Base-by-base conservation (phyloP, 257 asterid genomes). In the Linderniella brevidens region DNA sequence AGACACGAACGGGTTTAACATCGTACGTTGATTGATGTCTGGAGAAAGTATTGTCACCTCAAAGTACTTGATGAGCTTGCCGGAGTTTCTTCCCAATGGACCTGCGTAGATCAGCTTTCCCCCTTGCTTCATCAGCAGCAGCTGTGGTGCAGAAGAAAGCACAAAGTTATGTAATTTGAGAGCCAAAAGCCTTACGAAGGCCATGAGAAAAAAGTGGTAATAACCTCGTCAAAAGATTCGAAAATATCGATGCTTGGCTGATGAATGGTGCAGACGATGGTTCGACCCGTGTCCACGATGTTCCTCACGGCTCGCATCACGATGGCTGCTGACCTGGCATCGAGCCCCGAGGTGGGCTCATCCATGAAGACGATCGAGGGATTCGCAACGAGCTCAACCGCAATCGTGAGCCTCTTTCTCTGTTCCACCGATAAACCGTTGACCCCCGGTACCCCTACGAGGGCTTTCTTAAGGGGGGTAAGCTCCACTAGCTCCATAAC, bases 221-320 rank as follows among this genome's bases (percentile, higher is more conserved):
- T 11, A 59, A 84, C 95, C 93, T 84, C 93, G 41, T 84, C 93
- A 54, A 84, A 84, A 9, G 95, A 70, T 65, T 84, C 95, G 16
- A 84, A 84, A 48, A 84, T 81, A 50, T 84, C 93, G 25, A 77
- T 80, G 65, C 95, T 77, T 11, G 95, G 95, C 64, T 84, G 95
- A 56, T 84, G 95, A 69, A 84, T 84, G 13, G 95, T 84, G 77
- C 95, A 84, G 48, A 80, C 95, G 9, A 84, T 79, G 18, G 95
- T 84, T 25, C 95, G 72, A 11, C 93, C 93, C 9, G 93, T 84
- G 69, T 84, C 78, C 15, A 77, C 95, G 15, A 79, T 84, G 74
- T 80, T 84, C 73, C 95, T 84, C 53, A 84, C 92, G 20, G 95
- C 81, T 57, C 95, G 73, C 93, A 84, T 84, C 60, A 84, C 95